phyloP scores from a whole-genome alignment of 495 filamentous ascomycete genomes.

The Symbiotaphrina buchneri region DNA sequence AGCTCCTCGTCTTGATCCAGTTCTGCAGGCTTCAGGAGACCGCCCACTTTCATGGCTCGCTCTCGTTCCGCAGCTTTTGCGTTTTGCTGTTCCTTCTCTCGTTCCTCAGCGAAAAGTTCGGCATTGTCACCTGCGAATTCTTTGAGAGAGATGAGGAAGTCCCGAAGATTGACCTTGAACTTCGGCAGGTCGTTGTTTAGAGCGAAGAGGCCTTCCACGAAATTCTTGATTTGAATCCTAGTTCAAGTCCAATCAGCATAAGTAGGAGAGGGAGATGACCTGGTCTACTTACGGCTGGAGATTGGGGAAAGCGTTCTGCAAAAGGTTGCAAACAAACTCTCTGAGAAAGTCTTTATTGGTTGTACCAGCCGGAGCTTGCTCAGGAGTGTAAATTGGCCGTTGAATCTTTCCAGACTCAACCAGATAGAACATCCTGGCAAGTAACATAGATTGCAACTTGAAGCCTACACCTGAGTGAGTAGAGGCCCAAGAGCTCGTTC shows the following conservation, averaged over 20 bases:
- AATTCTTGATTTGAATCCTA: conserved; percentile 67
- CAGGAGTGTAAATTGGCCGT: conserved; percentile 65
- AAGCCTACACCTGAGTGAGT: conserved; percentile 33
- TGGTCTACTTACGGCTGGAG: conserved; percentile 51
- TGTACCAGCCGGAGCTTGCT: conserved; percentile 65
- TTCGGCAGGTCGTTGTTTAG: conserved; percentile 60
- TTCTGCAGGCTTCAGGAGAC: conserved; percentile 78
- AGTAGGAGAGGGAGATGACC: background rate
- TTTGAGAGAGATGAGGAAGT: conserved; percentile 92
- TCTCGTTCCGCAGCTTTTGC: conserved; percentile 64
- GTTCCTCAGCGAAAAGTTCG: conserved; percentile 86
- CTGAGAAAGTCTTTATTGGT: conserved; percentile 75
- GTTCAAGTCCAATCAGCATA: background rate
- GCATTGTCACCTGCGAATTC: conserved; percentile 84
- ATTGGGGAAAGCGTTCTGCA: conserved; percentile 84
- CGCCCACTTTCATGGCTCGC: conserved; percentile 76
- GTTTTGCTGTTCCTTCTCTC: conserved; percentile 62
- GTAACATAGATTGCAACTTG: conserved; percentile 82
- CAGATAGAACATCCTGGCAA: conserved; percentile 92
- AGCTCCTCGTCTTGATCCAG: conserved; percentile 82
- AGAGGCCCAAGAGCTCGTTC: background rate
- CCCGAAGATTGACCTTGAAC: conserved; percentile 84
- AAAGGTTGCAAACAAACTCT: conserved; percentile 62
- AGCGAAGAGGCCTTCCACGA: conserved; percentile 70
- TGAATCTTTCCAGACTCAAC: conserved; percentile 69